These are phyloP conservation scores for Panellus pusillus DNA, from an alignment of 768 basidiomycete species.

Conservation along the genomic window DNA sequence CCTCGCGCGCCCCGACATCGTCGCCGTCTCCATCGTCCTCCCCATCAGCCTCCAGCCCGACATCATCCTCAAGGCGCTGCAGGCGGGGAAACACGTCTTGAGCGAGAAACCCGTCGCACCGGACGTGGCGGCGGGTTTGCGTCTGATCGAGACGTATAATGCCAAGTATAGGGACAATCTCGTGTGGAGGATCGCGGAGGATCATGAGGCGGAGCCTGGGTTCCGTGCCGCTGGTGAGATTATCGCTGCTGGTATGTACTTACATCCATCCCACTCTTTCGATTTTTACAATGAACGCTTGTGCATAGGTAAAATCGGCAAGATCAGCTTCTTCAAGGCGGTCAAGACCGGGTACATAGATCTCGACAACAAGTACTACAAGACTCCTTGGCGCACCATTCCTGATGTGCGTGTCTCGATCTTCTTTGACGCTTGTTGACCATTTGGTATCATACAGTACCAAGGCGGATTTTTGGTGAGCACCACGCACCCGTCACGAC, in stretches of 20 bases:
- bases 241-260: slow-evolving; percentile 38
- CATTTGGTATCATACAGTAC: slow-evolving; percentile 46
- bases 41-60: slow-evolving; percentile 76
- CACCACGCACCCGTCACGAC: slow-evolving; percentile 6
- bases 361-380: slow-evolving; percentile 70
- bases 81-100: slow-evolving; percentile 83
- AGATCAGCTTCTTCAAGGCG: slow-evolving; percentile 66
- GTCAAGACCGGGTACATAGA: slow-evolving; percentile 54
- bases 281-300: no score
- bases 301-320: slow-evolving; percentile 58
- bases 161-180: slow-evolving; percentile 61
- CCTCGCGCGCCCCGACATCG: slow-evolving; percentile 66
- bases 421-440: background rate
- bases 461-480: slow-evolving; percentile 83
- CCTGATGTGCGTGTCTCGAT: slow-evolving; percentile 60
- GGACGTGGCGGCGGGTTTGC: slow-evolving; percentile 61
- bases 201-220: slow-evolving; percentile 69
- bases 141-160: slow-evolving; percentile 68
- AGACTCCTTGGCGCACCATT: slow-evolving; percentile 80
- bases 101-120: slow-evolving; percentile 87
- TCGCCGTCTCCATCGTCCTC: slow-evolving; percentile 71
- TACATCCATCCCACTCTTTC: no score
- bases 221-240: slow-evolving; percentile 46
- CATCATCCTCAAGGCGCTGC: slow-evolving; percentile 61
- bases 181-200: slow-evolving; percentile 83